phyloP scores from a whole-genome alignment of 2,329 filamentous ascomycete genomes.

The Aspergillus candidus region DNA sequence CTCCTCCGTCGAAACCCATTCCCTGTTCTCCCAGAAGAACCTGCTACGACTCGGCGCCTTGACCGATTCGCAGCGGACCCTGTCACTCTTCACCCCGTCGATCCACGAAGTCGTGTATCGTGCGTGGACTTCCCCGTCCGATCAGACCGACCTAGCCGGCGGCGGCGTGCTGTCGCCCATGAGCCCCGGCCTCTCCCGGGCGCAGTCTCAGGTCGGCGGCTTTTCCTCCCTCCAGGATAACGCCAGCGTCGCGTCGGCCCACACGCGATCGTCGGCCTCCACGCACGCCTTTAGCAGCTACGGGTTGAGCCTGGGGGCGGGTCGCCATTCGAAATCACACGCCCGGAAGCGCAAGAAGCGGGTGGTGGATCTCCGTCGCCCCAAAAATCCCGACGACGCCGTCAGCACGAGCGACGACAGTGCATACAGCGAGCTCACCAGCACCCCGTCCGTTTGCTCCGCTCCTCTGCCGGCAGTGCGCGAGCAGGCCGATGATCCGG shows the following conservation, averaged over 20 bases:
- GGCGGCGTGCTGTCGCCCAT: slow-evolving; percentile 34
- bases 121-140: slow-evolving; percentile 77
- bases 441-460: slow-evolving; percentile 45
- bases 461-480: slow-evolving; percentile 54
- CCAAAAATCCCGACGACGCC: slow-evolving; percentile 36
- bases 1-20: slow-evolving; percentile 72
- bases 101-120: slow-evolving; percentile 86
- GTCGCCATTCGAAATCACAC: slow-evolving; percentile 41
- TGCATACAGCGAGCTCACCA: slow-evolving; percentile 34
- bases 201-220: slow-evolving; percentile 58
- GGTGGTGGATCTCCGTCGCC: slow-evolving; percentile 42
- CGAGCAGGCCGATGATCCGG: slow-evolving; percentile 52
- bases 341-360: slow-evolving; percentile 43
- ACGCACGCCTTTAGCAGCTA: slow-evolving; percentile 34
- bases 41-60: slow-evolving; percentile 74
- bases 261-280: slow-evolving; percentile 49
- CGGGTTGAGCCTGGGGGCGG: slow-evolving; percentile 35
- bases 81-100: slow-evolving; percentile 87
- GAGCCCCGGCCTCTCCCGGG: slow-evolving; percentile 53
- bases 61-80: slow-evolving; percentile 79
- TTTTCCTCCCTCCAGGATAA: slow-evolving; percentile 70
- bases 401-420: slow-evolving; percentile 40
- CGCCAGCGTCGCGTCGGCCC: slow-evolving; percentile 59
- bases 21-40: slow-evolving; percentile 93
- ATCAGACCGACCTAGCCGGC: slow-evolving; percentile 55